phyloP scores from a whole-genome alignment of 345 rosid genomes.

The Murraya koenigii region DNA sequence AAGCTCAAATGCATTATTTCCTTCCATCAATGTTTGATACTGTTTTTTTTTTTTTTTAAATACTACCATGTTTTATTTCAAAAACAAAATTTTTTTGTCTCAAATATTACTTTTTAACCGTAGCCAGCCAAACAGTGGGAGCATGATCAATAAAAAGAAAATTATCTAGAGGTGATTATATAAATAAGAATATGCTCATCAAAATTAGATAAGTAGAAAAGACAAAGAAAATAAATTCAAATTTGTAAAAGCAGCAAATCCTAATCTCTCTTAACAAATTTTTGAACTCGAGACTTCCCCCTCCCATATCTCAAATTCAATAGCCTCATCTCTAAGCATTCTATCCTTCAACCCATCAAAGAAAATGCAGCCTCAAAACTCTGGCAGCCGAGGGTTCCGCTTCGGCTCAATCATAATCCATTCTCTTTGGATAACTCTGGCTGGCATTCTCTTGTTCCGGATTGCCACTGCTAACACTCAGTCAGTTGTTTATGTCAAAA shows the following conservation, averaged over 20 bases:
- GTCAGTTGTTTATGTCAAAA: not conserved
- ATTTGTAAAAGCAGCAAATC: not conserved
- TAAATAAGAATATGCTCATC: too few relatives aligned
- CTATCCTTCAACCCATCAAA: not conserved
- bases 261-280: not conserved
- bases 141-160: too few relatives aligned
- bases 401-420: constrained; percentile 14
- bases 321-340: not conserved
- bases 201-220: too few relatives aligned
- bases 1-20: too few relatives aligned
- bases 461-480: constrained; percentile 30
- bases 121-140: too few relatives aligned
- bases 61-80: too few relatives aligned
- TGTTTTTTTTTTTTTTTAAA: too few relatives aligned
- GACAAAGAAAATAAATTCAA: not conserved
- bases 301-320: not conserved
- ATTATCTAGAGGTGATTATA: too few relatives aligned
- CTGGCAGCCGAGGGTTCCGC: not conserved
- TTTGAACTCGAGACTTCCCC: not conserved
- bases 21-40: too few relatives aligned
- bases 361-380: constrained; percentile 11
- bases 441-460: constrained; percentile 14
- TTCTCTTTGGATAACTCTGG: constrained; percentile 21
- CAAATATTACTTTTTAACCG: too few relatives aligned
- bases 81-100: too few relatives aligned